These are phyloP conservation scores for Imleria badia DNA, from an alignment of 768 basidiomycete genomes.

Conservation along the genomic window DNA sequence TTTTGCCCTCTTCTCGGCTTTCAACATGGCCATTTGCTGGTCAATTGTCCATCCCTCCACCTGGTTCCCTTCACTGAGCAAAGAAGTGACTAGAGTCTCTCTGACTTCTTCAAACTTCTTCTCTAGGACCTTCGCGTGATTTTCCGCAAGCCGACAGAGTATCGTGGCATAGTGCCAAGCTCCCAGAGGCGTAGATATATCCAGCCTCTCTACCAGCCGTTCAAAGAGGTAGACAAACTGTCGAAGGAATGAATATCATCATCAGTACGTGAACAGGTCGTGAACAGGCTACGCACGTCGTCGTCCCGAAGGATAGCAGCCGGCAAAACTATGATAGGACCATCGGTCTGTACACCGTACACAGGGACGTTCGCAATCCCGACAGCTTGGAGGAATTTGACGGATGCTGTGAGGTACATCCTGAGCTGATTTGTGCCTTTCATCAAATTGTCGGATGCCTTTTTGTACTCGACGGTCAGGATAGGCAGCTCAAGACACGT, in stretches of 20 bases:
- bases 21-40: not conserved
- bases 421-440: conserved; percentile 6
- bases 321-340: not conserved
- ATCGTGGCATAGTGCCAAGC: conserved; percentile 11
- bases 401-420: conserved; percentile 8
- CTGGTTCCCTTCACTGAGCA: not conserved
- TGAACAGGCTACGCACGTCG: not conserved
- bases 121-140: not conserved
- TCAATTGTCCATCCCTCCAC: conserved; percentile 2
- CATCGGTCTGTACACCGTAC: conserved; percentile 9
- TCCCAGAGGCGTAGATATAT: conserved; percentile 5
- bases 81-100: not conserved
- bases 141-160: conserved; percentile 6
- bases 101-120: not conserved
- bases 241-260: not conserved
- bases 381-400: conserved; percentile 4
- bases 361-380: conserved; percentile 2
- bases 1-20: not conserved
- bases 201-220: not conserved
- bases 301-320: conserved; percentile 3
- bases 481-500: conserved; percentile 4
- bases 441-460: not conserved
- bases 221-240: conserved; percentile 7
- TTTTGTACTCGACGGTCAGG: conserved; percentile 5
- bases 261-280: no score